Conservation (phyloP, 1,284 basidiomycete genomes). For the Melampsora larici-populina region DNA sequence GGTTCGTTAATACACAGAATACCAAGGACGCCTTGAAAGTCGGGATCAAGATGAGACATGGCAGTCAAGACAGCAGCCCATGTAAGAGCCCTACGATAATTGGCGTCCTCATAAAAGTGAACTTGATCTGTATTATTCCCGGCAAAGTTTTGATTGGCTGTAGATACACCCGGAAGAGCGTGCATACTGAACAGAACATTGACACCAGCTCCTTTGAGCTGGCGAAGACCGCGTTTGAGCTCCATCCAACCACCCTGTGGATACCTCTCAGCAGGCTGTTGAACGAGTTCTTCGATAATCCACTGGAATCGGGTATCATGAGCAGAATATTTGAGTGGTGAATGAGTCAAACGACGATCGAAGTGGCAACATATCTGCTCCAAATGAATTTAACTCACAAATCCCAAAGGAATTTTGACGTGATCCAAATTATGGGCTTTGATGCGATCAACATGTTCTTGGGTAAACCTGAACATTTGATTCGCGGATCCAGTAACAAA, state of each 20-base stretch:
- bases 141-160: slow-evolving; percentile 63
- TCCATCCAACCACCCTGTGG: slow-evolving; percentile 66
- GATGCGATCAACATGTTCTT: slow-evolving; percentile 62
- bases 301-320: too few relatives aligned
- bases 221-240: slow-evolving; percentile 52
- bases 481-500: slow-evolving; percentile 45
- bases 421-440: slow-evolving; percentile 64
- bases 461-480: slow-evolving; percentile 63
- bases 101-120: slow-evolving; percentile 68
- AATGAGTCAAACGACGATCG: too few relatives aligned
- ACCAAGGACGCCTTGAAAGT: slow-evolving; percentile 64
- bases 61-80: slow-evolving; percentile 74
- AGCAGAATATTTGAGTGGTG: too few relatives aligned
- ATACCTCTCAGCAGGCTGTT: slow-evolving; percentile 63
- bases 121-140: slow-evolving; percentile 66
- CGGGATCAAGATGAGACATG: slow-evolving; percentile 66
- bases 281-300: slow-evolving; percentile 69
- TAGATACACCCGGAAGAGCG: slow-evolving; percentile 68
- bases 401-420: slow-evolving; percentile 71
- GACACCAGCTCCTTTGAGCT: slow-evolving; percentile 34
- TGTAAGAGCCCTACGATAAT: slow-evolving; percentile 69
- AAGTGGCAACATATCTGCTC: too few relatives aligned
- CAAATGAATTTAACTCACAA: too few relatives aligned
- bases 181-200: slow-evolving; percentile 54
- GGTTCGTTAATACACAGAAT: slow-evolving; percentile 74